phyloP scores from a whole-genome alignment of 2,329 filamentous ascomycete genomes.

The Venturia effusa region DNA sequence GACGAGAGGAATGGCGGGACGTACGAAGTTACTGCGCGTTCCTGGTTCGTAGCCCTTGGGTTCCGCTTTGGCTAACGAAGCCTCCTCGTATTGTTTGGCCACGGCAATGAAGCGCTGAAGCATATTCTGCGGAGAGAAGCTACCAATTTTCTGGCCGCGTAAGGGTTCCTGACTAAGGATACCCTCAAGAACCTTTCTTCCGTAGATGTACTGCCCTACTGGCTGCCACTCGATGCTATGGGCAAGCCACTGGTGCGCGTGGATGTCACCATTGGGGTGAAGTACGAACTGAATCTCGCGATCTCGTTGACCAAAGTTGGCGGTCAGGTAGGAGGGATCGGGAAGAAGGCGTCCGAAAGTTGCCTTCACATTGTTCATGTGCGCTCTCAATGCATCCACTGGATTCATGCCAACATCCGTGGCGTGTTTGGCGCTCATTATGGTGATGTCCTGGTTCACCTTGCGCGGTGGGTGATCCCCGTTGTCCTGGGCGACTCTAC shows the following conservation, averaged over 20 bases:
- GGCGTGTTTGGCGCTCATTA: not conserved
- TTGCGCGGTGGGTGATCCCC: not conserved
- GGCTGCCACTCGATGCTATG: conserved; percentile 32
- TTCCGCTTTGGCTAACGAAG: conserved; percentile 1
- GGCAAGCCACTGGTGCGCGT: conserved; percentile 36
- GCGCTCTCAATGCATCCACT: conserved; percentile 5
- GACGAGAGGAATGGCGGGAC: not conserved
- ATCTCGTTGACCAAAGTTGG: conserved; percentile 22
- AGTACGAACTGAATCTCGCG: conserved; percentile 35
- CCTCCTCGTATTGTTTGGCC: conserved; percentile 9
- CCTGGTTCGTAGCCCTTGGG: conserved; percentile 6
- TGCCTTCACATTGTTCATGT: conserved; percentile 21
- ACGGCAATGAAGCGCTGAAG: conserved; percentile 8
- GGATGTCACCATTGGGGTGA: conserved; percentile 37
- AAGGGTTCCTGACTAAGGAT: conserved; percentile 21
- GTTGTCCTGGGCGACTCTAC: not conserved
- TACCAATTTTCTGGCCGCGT: conserved; percentile 11
- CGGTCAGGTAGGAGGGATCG: conserved; percentile 27
- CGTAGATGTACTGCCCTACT: conserved; percentile 33
- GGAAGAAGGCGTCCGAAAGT: conserved; percentile 33
- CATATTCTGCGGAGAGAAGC: conserved; percentile 4
- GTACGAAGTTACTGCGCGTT: not conserved
- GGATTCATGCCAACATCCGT: not conserved
- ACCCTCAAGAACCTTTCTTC: conserved; percentile 32
- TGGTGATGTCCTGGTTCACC: not conserved